Base-by-base conservation (phyloP, 257 asterid species). In the Gentiana macrophylla region DNA sequence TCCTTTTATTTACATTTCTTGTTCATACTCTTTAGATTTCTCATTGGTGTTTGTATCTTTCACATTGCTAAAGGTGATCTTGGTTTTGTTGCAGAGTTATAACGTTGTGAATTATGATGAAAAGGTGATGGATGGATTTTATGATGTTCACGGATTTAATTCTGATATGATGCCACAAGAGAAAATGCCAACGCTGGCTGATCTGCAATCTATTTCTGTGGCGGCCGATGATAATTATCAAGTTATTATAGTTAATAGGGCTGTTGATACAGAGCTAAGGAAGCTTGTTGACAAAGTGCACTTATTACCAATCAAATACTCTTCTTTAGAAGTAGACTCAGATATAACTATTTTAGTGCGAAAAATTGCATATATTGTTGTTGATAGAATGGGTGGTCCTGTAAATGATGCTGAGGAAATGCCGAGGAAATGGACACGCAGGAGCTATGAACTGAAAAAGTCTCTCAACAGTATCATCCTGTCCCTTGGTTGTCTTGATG, bases 371-470 rank as follows among this genome's bases (percentile, higher is more conserved):
- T 75, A 79, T 46, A 77, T 89, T 64, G 80, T 92, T 65, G 97
- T 89, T 61, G 75, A 74, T 64, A 86, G 78, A 70, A 80, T 92
- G 94, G 97, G 97, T 48, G 97, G 97, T 59, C 91, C 95, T 62
- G 97, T 92, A 54, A 72, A 63, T 72, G 93, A 88, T 72, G 95
- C 86, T 45, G 95, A 92, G 69, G 97, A 84, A 60, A 80, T 92
- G 84, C 76, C 74, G 64, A 78, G 80, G 73, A 86, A 80, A 70
- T 92, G 95, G 94, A 77, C 76, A 49, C 74, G 72, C 64, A 79
- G 92, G 89, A 83, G 80, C 61, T 76, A 70, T 62, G 94, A 84
- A 63, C 67, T 92, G 53, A 65, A 80, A 62, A 65, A 73, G 37
- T 65, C 72, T 53, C 62, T 76, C 53, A 86, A 77, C 69, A 65